Evolutionary conservation across 441 rosid species (phyloP).

Genomic region (Metrosideros polymorpha): DNA sequence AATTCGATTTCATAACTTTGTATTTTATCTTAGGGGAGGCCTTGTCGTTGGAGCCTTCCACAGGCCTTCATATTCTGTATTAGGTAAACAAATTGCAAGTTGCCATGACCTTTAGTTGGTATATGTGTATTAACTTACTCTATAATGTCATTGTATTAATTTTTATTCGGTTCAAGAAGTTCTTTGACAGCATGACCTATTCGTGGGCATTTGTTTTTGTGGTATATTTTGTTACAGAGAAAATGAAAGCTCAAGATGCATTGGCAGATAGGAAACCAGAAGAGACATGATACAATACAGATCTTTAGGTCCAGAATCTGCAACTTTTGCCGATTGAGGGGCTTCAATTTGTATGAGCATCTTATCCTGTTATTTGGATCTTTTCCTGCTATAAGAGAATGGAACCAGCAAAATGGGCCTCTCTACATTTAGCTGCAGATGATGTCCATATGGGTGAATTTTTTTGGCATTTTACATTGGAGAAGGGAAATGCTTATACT

Average conservation of each 20-base stretch:
- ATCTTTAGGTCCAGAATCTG: background rate
- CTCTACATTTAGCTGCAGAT: background rate
- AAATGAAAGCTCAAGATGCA: slow-evolving; percentile 56
- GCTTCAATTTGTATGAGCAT: background rate
- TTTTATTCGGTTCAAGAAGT: too few relatives aligned
- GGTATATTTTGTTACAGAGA: slow-evolving; percentile 73
- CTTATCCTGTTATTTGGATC: too few relatives aligned
- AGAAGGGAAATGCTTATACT: background rate
- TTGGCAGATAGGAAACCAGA: slow-evolving; percentile 29
- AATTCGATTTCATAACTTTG: too few relatives aligned
- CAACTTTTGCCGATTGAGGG: background rate
- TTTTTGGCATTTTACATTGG: background rate
- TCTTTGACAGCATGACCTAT: background rate
- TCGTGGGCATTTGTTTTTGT: background rate
- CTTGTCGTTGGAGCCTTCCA: too few relatives aligned
- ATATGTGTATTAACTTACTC: too few relatives aligned
- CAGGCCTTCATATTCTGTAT: too few relatives aligned
- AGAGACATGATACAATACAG: slow-evolving; percentile 17
- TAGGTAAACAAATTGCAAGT: too few relatives aligned
- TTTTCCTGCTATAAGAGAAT: background rate
- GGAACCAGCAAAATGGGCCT: background rate
- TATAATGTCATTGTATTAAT: too few relatives aligned
- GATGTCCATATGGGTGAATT: background rate
- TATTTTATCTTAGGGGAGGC: too few relatives aligned
- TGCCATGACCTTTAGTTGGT: too few relatives aligned